Evolutionary conservation across 73 alveolate genomes (phyloP), one percentile per base, ranked within the genome.

Genomic region (Tetrahymena elliotti): DNA sequence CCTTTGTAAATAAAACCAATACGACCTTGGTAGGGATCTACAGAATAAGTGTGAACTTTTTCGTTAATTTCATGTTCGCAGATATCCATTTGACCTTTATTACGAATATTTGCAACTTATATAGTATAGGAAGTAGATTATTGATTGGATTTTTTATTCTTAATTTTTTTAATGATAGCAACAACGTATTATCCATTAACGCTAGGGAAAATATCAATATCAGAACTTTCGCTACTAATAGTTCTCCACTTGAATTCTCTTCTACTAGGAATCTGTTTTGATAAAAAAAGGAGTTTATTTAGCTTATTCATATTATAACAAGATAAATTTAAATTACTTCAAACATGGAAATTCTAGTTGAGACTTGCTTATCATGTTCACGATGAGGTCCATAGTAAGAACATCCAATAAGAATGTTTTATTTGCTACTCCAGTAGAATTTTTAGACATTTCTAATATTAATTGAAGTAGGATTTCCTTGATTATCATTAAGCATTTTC

Each of bases 221-320:
- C 88, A 68, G 88, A 68, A 68, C 88, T 68, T 68, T 68, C 88
- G 22, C n/a, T 68, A 31, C 88, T 68, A 68, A 68, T 68, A 18
- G 88, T 68, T 68, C 88, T 68, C 88, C 88, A 68, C 88, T 68
- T 68, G 88, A 68, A 68, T 68, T 68, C 88, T 68, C 88, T 68
- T 68, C 88, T 68, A 11, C 88, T 68, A 68, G 88, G 88, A 68
- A 68, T 68, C 88, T 68, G 10, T 27, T 68, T 27, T 10, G 15
- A 40, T 10, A 10, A 10, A 40, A 40, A 10, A 40, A 40, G 54
- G n/a, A n/a, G n/a, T n/a, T n/a, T n/a, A n/a, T n/a, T n/a, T n/a
- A n/a, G n/a, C n/a, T n/a, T n/a, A n/a, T n/a, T n/a, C n/a, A n/a
- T n/a, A n/a, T n/a, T n/a, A n/a, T n/a, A n/a, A n/a, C n/a, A n/a